phyloP scores from a whole-genome alignment of 2,329 filamentous ascomycete species.

The Tolypocladium tundrense region DNA sequence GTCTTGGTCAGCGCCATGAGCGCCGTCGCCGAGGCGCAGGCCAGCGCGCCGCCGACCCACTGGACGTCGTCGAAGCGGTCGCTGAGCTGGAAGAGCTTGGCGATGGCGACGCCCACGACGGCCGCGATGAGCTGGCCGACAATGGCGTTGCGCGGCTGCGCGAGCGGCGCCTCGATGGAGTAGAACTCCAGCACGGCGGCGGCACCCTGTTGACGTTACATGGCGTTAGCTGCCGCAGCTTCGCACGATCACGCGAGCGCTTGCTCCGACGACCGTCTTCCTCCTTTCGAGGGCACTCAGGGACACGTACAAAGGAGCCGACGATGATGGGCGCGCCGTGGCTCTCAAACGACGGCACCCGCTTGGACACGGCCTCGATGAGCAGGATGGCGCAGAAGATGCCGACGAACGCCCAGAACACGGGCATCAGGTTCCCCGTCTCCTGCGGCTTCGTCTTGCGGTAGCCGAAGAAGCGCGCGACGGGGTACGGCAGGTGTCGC shows the following conservation, averaged over 20 bases:
- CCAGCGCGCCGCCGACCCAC: slow-evolving; percentile 55
- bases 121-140: slow-evolving; percentile 56
- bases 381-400: slow-evolving; percentile 51
- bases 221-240: background rate
- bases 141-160: slow-evolving; percentile 62
- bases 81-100: slow-evolving; percentile 52
- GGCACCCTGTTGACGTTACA: slow-evolving; percentile 45
- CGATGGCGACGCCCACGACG: slow-evolving; percentile 48
- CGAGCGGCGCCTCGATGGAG: slow-evolving; percentile 59
- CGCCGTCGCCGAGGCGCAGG: slow-evolving; percentile 52
- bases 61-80: slow-evolving; percentile 38
- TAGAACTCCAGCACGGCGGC: slow-evolving; percentile 68
- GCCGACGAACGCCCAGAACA: slow-evolving; percentile 55
- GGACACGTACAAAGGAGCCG: slow-evolving; percentile 54
- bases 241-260: background rate
- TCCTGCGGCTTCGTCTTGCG: slow-evolving; percentile 27
- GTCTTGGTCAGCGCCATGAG: slow-evolving; percentile 63
- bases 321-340: slow-evolving; percentile 51
- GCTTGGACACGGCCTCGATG: slow-evolving; percentile 45
- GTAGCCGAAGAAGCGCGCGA: slow-evolving; percentile 61
- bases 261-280: background rate
- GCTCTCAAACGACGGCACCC: slow-evolving; percentile 41
- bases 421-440: slow-evolving; percentile 47
- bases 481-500: slow-evolving; percentile 48
- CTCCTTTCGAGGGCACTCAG: no score